Base-by-base conservation (phyloP, 306 rosid genomes). In the Quercus dentata region DNA sequence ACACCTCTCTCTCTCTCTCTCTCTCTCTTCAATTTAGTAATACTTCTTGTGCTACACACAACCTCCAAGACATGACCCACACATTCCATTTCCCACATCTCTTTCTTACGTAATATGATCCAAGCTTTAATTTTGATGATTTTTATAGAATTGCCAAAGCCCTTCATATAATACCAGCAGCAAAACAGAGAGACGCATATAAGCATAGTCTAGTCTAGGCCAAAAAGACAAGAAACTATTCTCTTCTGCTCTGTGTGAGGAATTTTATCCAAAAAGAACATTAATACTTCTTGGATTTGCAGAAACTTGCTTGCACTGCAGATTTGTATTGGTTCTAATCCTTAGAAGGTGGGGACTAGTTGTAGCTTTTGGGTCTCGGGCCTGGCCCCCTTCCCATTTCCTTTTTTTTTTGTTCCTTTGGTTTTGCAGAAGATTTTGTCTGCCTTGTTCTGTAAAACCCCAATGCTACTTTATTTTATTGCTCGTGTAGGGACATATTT, bases 251-350 rank as follows among this genome's bases (percentile, higher is more conserved):
- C 46, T 85, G 74, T 81, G 69, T 79, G 79, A 69, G 86, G 67
- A 81, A 84, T 75, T 82, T 41, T 41, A 41, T 41, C 46, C 81
- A 86, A 76, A 73, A 82, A 69, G 56, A 73, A 86, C 85, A 83
- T 84, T 82, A 67, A 67, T 27, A 84, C 89, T 87, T 81, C 87
- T 90, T 82, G 90, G 89, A 76, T 87, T 73, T 83, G 87, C 91
- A 84, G 85, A 80, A 73, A 41, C 46, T 41, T 41, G 46, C 11
- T 64, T 88, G 75, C 78, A 58, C 85, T 81, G 84, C 85, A 82
- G 18, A 77, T 69, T 76, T 55, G 79, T 78, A 61, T 71, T 81
- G 27, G 15, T 41, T 41, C 46, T 55, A 46, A 56, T 73, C 85
- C 82, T 65, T 75, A 77, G 70, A 72, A 80, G 88, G 83, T 83